Base-by-base conservation (phyloP, 345 rosid species). In the Citrus sp. region DNA sequence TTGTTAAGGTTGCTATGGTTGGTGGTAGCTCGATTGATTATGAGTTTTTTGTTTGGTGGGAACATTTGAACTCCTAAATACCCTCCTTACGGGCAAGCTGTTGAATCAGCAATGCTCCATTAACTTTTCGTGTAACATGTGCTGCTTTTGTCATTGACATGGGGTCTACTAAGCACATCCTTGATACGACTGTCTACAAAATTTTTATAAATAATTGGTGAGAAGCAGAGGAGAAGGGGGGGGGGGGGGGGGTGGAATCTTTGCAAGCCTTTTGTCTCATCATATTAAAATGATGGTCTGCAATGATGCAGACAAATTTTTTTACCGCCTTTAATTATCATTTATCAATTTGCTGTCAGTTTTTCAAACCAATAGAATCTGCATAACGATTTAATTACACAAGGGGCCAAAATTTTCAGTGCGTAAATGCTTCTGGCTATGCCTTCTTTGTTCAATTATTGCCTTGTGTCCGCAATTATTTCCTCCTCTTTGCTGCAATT, bases 231-330 rank as follows among this genome's bases (percentile, higher is more conserved):
- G 0, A 32, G 8, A 8, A 1, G 38, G 38, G 37, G 37, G 37
- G 7, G 0, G 0, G 37, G 37, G 38, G 38, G 37, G 37, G 37
- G 7, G 0, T 0, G 37, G 37, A 5, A 34, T 8, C 13, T 40
- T 40, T 40, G 46, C 46, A 9, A 40, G 46, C 46, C 46, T 72
- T 66, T 73, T 72, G 74, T 65, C 80, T 81, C 56, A 65, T 77
- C 19, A 72, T 49, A 40, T 9, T 25, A 58, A 32, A 34, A 55
- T 4, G 58, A 66, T 66, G 10, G 22, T 78, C 72, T 6, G 65
- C 70, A 34, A 5, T 46, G 35, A 35, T 68, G 27, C 71, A 9
- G 73, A 62, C 84, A 16, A 5, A 19, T 24, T 25, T 14, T 68
- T 61, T 67, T 49, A 9, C 24, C 55, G 35, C 51, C 35, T 3